Evolutionary conservation across 805 yeast species (phyloP), one percentile per base, ranked within the genome.

Genomic region (Schwanniomyces polymorphus): DNA sequence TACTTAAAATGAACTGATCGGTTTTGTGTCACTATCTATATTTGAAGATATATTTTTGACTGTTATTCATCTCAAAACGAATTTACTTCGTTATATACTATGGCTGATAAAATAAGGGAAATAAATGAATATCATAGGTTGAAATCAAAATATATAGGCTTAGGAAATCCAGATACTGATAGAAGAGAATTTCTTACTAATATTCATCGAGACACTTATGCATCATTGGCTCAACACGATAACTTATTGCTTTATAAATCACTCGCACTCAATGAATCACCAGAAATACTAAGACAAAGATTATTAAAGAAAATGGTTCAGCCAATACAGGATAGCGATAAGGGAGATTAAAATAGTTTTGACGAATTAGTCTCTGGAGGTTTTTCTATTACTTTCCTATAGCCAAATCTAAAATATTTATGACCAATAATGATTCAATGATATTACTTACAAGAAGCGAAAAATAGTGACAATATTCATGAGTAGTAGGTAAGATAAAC

Each of bases 131-230:
- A 60, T 48, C 56, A 58, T 44, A 60, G 53, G 41, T 64, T 61
- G 21, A 71, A 70, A 49, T 54, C 81, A 38, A 81, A 85, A 57
- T 82, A 86, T 59, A 70, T 85, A 18, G 96, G 96, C 1, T 63
- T 91, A 1, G 97, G 97, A 0, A 76, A 82, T 58, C 76, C 91
- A 8, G 84, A 82, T 44, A 90, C 95, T 0, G 72, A 85, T 0
- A 72, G 84, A 43, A 67, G 69, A 12, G 92, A 88, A 61, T 91
- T 92, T 81, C 57, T 84, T 50, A 64, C 77, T 5, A 88, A 86
- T 55, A 72, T 85, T 1, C 82, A 81, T 46, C 68, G 88, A 49
- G 95, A 88, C 55, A 80, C 89, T 1, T 79, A 80, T 47, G 76
- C 86, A 0, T 75, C 85, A 17, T 64, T 85, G 40, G 74, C 79